Conservation (phyloP, 2,329 filamentous ascomycete species). For the Ophiostoma himal-ulmi region DNA sequence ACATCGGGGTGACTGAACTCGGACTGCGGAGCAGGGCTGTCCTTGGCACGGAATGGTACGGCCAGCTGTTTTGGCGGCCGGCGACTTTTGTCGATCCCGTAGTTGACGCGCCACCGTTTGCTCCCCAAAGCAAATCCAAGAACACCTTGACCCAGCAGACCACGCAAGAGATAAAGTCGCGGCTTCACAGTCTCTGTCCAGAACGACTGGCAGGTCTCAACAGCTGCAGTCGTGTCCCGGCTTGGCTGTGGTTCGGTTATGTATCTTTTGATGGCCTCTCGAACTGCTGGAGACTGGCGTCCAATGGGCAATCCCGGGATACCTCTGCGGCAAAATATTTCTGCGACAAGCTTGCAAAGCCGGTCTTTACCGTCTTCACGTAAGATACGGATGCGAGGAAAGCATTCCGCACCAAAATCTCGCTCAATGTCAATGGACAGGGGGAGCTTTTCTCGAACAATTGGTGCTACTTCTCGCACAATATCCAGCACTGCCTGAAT, state of each 20-base stretch:
- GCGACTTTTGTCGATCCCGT: slow-evolving; percentile 47
- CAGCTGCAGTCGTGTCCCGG: slow-evolving; percentile 30
- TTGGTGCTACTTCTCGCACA: slow-evolving; percentile 31
- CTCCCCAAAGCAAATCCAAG: slow-evolving; percentile 47
- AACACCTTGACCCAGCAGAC: slow-evolving; percentile 52
- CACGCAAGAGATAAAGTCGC: slow-evolving; percentile 45
- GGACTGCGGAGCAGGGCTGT: slow-evolving; percentile 47
- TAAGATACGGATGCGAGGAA: slow-evolving; percentile 47
- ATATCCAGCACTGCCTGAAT: slow-evolving; percentile 49
- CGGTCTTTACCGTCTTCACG: slow-evolving; percentile 29
- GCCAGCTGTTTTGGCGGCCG: slow-evolving; percentile 43
- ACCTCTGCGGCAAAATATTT: neutral
- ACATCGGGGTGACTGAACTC: slow-evolving; percentile 60
- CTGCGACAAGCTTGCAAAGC: neutral
- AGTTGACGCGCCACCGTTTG: slow-evolving; percentile 62
- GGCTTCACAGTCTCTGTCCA: slow-evolving; percentile 35
- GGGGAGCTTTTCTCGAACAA: slow-evolving; percentile 32
- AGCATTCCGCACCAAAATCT: slow-evolving; percentile 32
- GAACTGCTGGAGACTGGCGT: neutral
- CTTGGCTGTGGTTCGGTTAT: slow-evolving; percentile 37
- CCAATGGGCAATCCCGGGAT: slow-evolving; percentile 32
- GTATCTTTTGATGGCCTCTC: slow-evolving; percentile 29
- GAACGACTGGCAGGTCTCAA: slow-evolving; percentile 35
- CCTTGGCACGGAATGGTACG: slow-evolving; percentile 57
- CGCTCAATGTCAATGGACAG: slow-evolving; percentile 39